A percentile compares a stretch with the other conserved stretches of the same genome.
Conservation (phyloP, 345 rosid species). For the Gossypium bickii region DNA sequence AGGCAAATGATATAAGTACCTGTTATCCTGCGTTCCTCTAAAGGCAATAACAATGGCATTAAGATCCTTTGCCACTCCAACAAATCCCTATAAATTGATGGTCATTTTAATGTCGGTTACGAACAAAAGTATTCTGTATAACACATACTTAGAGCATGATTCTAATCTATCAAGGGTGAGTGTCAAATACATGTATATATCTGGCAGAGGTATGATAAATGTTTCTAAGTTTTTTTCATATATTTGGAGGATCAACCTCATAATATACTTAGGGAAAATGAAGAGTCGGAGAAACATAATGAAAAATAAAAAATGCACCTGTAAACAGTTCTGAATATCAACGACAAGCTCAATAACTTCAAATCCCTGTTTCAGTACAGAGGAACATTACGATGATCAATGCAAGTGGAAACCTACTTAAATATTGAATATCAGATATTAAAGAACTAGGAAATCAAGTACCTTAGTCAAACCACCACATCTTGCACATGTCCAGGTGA, state of each 20-base stretch:
- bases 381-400: conserved; percentile 14
- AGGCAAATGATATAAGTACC: conserved; percentile 27
- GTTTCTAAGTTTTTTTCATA: not conserved
- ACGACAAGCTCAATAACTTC: conserved; percentile 75
- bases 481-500: conserved; percentile 84
- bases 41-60: conserved; percentile 66
- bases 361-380: conserved; percentile 54
- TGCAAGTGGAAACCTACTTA: not conserved
- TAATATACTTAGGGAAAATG: not conserved
- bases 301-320: conserved; percentile 36
- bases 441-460: conserved; percentile 6
- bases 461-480: conserved; percentile 80
- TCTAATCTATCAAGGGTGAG: not conserved
- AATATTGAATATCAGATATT: not conserved
- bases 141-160: not conserved
- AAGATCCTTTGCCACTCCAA: conserved; percentile 65
- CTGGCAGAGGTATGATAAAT: not conserved
- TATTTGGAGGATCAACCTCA: not conserved
- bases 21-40: conserved; percentile 72
- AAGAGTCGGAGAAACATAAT: not conserved
- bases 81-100: conserved; percentile 46
- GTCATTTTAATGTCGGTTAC: conserved; percentile 12
- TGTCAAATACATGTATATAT: not conserved
- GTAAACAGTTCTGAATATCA: conserved; percentile 79
- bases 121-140: not conserved